A percentile compares a stretch with the other conserved stretches of the same genome.
Conservation (phyloP, 202 grass and related monocot genomes). For the Eragrostis tef region DNA sequence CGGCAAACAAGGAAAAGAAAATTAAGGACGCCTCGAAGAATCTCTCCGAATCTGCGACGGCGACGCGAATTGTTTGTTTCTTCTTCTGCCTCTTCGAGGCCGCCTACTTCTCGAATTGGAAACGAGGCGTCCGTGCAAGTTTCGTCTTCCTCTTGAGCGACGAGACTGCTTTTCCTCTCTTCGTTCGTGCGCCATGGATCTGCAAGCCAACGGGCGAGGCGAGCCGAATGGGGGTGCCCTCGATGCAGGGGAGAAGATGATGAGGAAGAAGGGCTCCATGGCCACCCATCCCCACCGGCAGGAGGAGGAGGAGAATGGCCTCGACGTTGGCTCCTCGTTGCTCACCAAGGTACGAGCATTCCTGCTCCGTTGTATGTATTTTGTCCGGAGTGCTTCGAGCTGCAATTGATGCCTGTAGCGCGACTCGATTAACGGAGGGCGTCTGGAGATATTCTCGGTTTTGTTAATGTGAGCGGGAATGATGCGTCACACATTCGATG, state of each 20-base stretch:
- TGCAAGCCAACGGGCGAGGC: background rate
- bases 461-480: no score
- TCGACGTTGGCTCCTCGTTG: conserved; percentile 58
- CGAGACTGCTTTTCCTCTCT: background rate
- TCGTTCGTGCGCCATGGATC: background rate
- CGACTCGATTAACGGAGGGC: background rate
- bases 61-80: background rate
- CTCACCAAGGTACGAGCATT: conserved; percentile 51
- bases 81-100: background rate
- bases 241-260: conserved; percentile 10
- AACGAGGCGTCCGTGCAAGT: background rate
- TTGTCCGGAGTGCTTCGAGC: background rate
- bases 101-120: conserved; percentile 17
- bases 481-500: no score
- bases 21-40: background rate
- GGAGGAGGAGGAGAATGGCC: conserved; percentile 20
- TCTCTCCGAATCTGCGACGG: conserved; percentile 11
- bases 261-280: background rate
- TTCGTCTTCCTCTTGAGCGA: background rate
- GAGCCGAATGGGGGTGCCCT: background rate
- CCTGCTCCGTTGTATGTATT: background rate
- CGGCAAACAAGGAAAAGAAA: background rate
- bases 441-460: background rate
- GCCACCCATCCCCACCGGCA: background rate
- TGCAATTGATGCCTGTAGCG: background rate